phyloP scores from a whole-genome alignment of 257 asterid species.

The Henckelia pumila region DNA sequence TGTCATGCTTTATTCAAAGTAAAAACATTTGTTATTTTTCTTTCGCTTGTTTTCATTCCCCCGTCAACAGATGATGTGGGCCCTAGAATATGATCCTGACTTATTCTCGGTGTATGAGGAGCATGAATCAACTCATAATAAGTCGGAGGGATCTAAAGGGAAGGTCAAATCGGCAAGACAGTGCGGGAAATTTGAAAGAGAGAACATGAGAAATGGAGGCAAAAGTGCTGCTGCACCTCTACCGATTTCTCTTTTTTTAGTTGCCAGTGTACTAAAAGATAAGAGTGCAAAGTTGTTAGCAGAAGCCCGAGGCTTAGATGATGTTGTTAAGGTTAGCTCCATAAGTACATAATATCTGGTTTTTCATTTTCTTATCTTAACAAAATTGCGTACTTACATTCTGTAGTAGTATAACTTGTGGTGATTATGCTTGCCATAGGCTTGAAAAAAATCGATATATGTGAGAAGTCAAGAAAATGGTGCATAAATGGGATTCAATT shows the following conservation, averaged over 20 bases:
- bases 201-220: slow-evolving; percentile 51
- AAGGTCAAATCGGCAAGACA: slow-evolving; percentile 53
- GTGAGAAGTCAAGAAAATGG: not conserved
- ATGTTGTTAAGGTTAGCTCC: slow-evolving; percentile 70
- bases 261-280: slow-evolving; percentile 81
- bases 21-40: slow-evolving; percentile 11
- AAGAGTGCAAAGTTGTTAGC: slow-evolving; percentile 66
- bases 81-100: slow-evolving; percentile 83
- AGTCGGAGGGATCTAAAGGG: slow-evolving; percentile 52
- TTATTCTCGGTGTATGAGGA: slow-evolving; percentile 55
- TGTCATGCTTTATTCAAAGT: not conserved
- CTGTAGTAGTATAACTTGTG: not conserved
- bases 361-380: not conserved
- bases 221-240: slow-evolving; percentile 48
- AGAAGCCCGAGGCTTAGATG: slow-evolving; percentile 90
- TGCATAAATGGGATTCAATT: not conserved
- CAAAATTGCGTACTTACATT: not conserved
- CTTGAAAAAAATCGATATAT: not conserved
- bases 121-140: slow-evolving; percentile 42
- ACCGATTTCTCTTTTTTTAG: slow-evolving; percentile 82
- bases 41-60: slow-evolving; percentile 17
- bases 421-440: not conserved
- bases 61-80: slow-evolving; percentile 88
- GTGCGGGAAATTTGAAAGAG: slow-evolving; percentile 77
- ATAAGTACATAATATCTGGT: not conserved